Evolutionary conservation across 2,329 filamentous ascomycete species (phyloP), one percentile per base, ranked within the genome.

Genomic region (Verticillium dahliae): DNA sequence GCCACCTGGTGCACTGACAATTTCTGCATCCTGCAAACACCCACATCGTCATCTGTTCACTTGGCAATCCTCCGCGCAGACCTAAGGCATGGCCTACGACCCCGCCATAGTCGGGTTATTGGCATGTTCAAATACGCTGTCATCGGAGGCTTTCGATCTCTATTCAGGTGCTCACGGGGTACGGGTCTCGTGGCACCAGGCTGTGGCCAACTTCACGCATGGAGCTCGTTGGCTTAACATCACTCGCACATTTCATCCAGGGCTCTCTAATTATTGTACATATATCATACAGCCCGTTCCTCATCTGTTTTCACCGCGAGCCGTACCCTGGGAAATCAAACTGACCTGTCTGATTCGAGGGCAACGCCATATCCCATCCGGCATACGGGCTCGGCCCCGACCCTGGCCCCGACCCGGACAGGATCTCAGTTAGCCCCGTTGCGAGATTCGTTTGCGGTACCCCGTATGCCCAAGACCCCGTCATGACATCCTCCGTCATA

Each of bases 261-360:
- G 45, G 3, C n/a, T 22, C 45, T 52, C 39, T 15, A 18, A n/a
- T 3, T 45, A n/a, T 15, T 45, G 7, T 45, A 45, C 39, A 45
- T 3, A 52, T 4, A 52, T 52, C 7, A 10, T 52, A 27, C 45
- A 52, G 14, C 18, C 22, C 7, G 35, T 18, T n/a, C 11, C 18
- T 52, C 45, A 52, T 31, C 7, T 9, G 4, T n/a, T 14, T 13
- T 52, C 45, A 52, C 22, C 45, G 45, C 45, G 45, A 18, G 7
- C n/a, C 18, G 10, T 64, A 64, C 33, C 62, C 62, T 2, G 58
- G 37, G 27, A 63, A 64, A 39, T 61, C 35, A 41, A 61, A 64
- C 56, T 62, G 33, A 13, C 61, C 62, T 27, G 59, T 56, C 22
- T 61, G 39, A 11, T 61, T 57, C 18, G 18, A 22, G 18, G 45